Conservation (phyloP, 768 basidiomycete genomes). For the Floccularia luteovirens region DNA sequence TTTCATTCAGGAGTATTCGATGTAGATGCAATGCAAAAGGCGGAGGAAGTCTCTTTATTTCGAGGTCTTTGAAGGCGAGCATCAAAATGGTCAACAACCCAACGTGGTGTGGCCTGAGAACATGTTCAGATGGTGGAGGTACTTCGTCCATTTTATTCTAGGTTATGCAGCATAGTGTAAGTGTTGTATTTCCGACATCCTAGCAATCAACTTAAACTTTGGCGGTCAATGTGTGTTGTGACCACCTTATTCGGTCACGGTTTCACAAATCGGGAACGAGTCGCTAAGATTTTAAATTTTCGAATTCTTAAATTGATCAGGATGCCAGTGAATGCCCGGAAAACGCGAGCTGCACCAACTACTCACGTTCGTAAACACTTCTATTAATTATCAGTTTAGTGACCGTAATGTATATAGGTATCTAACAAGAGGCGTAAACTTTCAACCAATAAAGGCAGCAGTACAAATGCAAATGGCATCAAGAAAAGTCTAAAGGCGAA, state of each 20-base stretch:
- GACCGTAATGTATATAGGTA: conserved; percentile 14
- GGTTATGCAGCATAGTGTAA: background rate
- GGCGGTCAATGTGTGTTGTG: too few relatives aligned
- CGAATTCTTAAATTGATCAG: too few relatives aligned
- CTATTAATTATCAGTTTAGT: background rate
- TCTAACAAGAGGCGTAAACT: conserved; percentile 61
- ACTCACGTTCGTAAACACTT: conserved; percentile 15
- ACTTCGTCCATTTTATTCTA: conserved; percentile 31
- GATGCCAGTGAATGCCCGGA: conserved; percentile 17
- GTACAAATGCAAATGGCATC: conserved; percentile 13
- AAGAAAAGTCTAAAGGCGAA: conserved; percentile 30
- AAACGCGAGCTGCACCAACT: conserved; percentile 24
- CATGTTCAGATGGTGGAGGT: conserved; percentile 57
- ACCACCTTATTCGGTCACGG: too few relatives aligned
- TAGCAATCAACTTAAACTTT: too few relatives aligned
- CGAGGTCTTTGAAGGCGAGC: conserved; percentile 54
- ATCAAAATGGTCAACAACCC: conserved; percentile 57
- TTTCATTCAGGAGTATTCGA: conserved; percentile 61
- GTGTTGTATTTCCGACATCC: background rate
- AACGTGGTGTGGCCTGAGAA: conserved; percentile 73
- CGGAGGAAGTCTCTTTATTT: conserved; percentile 43
- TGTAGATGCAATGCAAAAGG: conserved; percentile 56
- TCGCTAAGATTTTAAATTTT: too few relatives aligned
- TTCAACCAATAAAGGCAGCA: background rate
- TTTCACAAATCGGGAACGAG: too few relatives aligned